Conservation (phyloP, 257 asterid genomes). For the Galeopsis tetrahit region DNA sequence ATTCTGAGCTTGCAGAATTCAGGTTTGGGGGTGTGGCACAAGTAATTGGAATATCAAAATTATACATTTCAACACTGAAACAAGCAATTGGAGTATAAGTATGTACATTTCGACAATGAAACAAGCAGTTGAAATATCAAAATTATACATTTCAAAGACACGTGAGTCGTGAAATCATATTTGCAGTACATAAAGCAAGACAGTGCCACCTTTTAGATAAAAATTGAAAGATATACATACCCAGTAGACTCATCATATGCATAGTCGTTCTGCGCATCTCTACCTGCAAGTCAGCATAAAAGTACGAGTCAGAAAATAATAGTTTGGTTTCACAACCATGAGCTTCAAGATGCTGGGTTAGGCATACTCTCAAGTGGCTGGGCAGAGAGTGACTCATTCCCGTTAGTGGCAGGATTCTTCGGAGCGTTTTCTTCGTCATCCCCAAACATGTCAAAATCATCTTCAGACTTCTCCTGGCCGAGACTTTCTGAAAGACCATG, state of each 20-base stretch:
- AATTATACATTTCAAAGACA: background rate
- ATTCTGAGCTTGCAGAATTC: conserved; percentile 2
- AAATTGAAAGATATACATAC: conserved; percentile 45
- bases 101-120: background rate
- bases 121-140: background rate
- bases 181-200: conserved; percentile 10
- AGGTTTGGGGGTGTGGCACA: background rate
- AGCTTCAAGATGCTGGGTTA: conserved; percentile 35
- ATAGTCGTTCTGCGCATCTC: conserved; percentile 66
- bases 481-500: conserved; percentile 41
- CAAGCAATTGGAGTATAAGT: background rate
- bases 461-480: conserved; percentile 50
- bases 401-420: conserved; percentile 51
- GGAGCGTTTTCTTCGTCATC: conserved; percentile 66
- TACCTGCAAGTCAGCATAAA: conserved; percentile 57
- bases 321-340: conserved; percentile 16
- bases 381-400: conserved; percentile 41
- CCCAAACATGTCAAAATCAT: conserved; percentile 78
- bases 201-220: background rate
- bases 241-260: conserved; percentile 87
- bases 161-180: background rate
- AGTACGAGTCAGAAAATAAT: conserved; percentile 32
- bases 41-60: background rate
- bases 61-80: background rate
- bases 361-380: conserved; percentile 56